Conservation (phyloP, 2,329 filamentous ascomycete genomes). For the Endoconidiophora laricicola region DNA sequence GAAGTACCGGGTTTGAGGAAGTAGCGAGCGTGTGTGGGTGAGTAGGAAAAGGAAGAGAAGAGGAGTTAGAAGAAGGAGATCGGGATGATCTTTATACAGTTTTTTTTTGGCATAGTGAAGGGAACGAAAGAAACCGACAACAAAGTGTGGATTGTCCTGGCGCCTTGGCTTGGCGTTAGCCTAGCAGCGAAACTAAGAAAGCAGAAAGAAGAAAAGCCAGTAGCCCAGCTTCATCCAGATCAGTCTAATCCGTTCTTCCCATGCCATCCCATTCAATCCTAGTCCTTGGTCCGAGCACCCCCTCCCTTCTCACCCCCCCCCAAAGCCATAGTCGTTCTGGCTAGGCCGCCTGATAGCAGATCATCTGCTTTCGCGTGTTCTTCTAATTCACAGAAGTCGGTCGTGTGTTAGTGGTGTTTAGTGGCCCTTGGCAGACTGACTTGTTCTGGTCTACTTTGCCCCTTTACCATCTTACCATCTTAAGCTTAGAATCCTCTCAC, state of each 20-base stretch:
- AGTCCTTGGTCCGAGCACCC: neutral
- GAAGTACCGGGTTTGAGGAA: conserved; percentile 9
- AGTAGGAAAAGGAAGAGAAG: conserved; percentile 21
- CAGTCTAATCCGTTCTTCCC: too few relatives aligned
- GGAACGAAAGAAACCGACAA: neutral
- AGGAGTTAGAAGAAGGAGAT: conserved; percentile 20
- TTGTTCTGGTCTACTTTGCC: too few relatives aligned
- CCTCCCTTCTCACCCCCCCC: neutral
- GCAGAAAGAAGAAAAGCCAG: neutral
- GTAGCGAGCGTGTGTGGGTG: conserved; percentile 31
- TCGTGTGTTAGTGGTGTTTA: too few relatives aligned
- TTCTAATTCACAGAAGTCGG: too few relatives aligned
- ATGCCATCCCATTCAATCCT: neutral
- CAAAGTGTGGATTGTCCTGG: neutral
- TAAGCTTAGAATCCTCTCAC: too few relatives aligned
- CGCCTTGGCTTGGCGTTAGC: neutral
- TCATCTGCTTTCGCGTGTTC: too few relatives aligned
- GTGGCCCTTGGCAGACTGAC: too few relatives aligned
- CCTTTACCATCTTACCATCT: too few relatives aligned
- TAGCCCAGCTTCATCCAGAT: too few relatives aligned
- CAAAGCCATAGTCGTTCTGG: too few relatives aligned
- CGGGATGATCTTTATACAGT: conserved; percentile 31
- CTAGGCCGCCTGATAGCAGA: too few relatives aligned
- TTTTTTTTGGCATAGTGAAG: neutral
- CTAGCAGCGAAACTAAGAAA: neutral